Evolutionary conservation across 805 yeast species (phyloP).

Genomic region (Teunomyces barrocoloradensis): DNA sequence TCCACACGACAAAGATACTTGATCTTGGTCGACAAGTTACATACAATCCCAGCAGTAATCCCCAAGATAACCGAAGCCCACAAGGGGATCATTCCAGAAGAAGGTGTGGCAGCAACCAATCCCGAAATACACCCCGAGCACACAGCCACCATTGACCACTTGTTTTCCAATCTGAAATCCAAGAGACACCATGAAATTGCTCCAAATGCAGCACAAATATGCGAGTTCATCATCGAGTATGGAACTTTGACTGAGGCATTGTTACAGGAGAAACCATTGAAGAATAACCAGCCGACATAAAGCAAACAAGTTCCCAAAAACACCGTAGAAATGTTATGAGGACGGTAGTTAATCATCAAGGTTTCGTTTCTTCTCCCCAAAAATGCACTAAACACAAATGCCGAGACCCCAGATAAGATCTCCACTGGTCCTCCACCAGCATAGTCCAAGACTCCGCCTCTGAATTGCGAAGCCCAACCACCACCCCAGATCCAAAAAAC

Average conservation of each 20-base stretch:
- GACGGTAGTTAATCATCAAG: conserved; percentile 82
- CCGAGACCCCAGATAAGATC: conserved; percentile 86
- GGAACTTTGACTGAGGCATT: conserved; percentile 81
- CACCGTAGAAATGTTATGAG: conserved; percentile 90
- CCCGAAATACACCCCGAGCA: conserved; percentile 97
- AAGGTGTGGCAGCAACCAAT: conserved; percentile 94
- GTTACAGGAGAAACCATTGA: conserved; percentile 87
- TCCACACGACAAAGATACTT: conserved; percentile 80
- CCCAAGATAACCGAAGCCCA: conserved; percentile 92
- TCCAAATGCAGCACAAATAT: conserved; percentile 84
- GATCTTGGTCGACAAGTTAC: conserved; percentile 87
- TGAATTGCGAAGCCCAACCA: conserved; percentile 79
- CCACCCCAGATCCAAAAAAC: conserved; percentile 95
- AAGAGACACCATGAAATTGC: conserved; percentile 89
- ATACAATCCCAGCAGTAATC: conserved; percentile 70
- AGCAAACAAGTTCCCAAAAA: conserved; percentile 83
- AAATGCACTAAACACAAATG: conserved; percentile 79
- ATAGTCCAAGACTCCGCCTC: conserved; percentile 91
- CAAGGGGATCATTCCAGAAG: conserved; percentile 85
- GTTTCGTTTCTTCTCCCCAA: conserved; percentile 75
- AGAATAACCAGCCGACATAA: conserved; percentile 96
- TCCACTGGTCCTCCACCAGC: conserved; percentile 99
- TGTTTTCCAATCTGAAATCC: conserved; percentile 83
- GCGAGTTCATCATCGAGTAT: conserved; percentile 89
- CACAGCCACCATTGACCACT: conserved; percentile 92